Base-by-base conservation (phyloP, 2,329 filamentous ascomycete genomes). In the Colletotrichum sp. region DNA sequence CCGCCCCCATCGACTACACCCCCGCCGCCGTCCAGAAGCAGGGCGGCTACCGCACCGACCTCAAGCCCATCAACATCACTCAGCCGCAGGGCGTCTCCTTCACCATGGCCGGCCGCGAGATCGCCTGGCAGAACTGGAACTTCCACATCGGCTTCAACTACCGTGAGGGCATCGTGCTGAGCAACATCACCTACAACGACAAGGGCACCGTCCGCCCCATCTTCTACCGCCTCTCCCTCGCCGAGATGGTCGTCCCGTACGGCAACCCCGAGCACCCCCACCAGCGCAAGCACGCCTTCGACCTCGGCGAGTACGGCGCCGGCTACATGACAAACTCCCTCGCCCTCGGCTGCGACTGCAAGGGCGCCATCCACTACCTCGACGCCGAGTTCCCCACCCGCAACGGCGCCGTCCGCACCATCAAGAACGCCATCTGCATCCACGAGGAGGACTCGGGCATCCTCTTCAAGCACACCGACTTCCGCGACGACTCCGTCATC, bases 121-220 rank as follows among this genome's bases (percentile, higher is more conserved):
- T 98, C 67, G 92, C 92, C 78, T 98, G 96, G 96, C 96, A 98
- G 84, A 98, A 98, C 82, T 98, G 95, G 94, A 96, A 92, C 80
- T 92, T 98, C 78, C 96, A 98, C 83, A 92, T 98, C 75, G 96
- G 96, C 28, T 98, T 98, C 90, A 98, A 98, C 88, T 97, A 98
- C 87, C 92, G 95, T 30, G 96, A 98, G 85, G 96, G 96, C 26
- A 94, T 98, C 79, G 94, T 98, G 3, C 88, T 98, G 8, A 97
- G 95, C 85, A 95, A 98, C 86, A 96, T 98, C 82, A 95, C 93
- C 5, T 98, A 94, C 86, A 96, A 95, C 80, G 96, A 98, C 85
- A 95, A 95, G 84, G 93, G 95, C 62, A 93, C 87, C 59, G 88
- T 93, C 39, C 90, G 96, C 36, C 94, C 95, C 2, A 89, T 98